Conservation (phyloP, 2,329 filamentous ascomycete genomes). For the Aspergillus felis region DNA sequence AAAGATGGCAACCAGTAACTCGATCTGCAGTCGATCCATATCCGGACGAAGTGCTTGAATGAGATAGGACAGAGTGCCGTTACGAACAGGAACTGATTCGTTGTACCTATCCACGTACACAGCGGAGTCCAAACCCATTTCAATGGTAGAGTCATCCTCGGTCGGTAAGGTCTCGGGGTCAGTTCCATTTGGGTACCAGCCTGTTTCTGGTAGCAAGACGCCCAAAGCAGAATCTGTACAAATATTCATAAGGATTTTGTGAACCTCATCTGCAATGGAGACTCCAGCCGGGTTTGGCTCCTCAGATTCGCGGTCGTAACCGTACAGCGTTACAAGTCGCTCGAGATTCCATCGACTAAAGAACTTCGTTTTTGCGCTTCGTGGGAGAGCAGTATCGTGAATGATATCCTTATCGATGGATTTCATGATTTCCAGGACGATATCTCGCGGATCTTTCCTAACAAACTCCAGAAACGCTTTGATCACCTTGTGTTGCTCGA, state of each 20-base stretch:
- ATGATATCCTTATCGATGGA: conserved; percentile 68
- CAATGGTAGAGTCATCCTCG: conserved; percentile 48
- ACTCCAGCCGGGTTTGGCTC: conserved; percentile 42
- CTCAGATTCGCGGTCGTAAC: conserved; percentile 46
- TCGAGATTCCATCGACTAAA: conserved; percentile 72
- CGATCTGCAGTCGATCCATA: conserved; percentile 73
- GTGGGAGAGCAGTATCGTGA: conserved; percentile 67
- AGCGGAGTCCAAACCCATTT: conserved; percentile 65
- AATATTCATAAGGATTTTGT: conserved; percentile 69
- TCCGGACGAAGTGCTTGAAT: conserved; percentile 77
- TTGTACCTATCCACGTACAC: conserved; percentile 66
- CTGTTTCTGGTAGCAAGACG: conserved; percentile 69
- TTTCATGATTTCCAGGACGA: conserved; percentile 71
- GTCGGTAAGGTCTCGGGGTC: conserved; percentile 55
- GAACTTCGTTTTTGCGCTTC: conserved; percentile 69
- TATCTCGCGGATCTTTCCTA: conserved; percentile 69
- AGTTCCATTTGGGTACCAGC: conserved; percentile 75
- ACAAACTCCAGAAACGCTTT: conserved; percentile 71
- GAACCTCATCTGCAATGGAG: conserved; percentile 64
- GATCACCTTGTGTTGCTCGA: conserved; percentile 69
- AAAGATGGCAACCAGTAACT: conserved; percentile 78
- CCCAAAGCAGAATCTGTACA: conserved; percentile 73
- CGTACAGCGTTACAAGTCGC: conserved; percentile 69
- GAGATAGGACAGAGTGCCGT: conserved; percentile 74
- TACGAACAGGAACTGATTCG: conserved; percentile 68